Evolutionary conservation across 2,329 filamentous ascomycete species (phyloP).

Genomic region (Calonectria pseudoturangicola): DNA sequence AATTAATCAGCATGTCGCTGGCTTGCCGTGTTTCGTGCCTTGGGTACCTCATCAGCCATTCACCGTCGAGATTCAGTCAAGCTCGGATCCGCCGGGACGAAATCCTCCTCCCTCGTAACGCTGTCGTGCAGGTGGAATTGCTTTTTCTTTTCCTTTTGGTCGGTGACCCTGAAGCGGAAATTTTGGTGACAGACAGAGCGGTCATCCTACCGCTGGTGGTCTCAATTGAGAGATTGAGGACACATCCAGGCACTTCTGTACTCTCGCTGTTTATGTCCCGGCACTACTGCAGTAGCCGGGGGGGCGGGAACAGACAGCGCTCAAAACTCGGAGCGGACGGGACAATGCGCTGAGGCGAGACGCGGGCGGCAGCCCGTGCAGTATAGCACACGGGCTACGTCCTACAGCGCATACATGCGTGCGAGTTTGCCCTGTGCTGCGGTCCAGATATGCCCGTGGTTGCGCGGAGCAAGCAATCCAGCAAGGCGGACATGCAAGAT

Average conservation of each 20-base stretch:
- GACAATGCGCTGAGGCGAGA: constrained; percentile 41
- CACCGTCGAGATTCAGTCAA: constrained; percentile 26
- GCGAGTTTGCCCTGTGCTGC: constrained; percentile 28
- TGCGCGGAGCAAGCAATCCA: background rate
- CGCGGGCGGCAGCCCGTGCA: constrained; percentile 44
- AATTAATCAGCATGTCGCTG: constrained; percentile 26
- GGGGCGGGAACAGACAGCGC: constrained; percentile 38
- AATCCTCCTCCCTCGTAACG: constrained; percentile 11
- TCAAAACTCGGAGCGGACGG: constrained; percentile 30
- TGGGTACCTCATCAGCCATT: constrained; percentile 1
- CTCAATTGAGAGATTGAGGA: constrained; percentile 6
- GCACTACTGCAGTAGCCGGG: constrained; percentile 35
- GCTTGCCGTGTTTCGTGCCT: constrained; percentile 25
- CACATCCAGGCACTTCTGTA: background rate
- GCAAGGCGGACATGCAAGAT: background rate
- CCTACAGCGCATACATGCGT: constrained; percentile 26
- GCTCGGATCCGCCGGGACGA: constrained; percentile 29
- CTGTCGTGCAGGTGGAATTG: constrained; percentile 27
- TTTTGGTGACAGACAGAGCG: constrained; percentile 7
- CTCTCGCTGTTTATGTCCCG: constrained; percentile 16
- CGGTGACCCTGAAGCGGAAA: constrained; percentile 24
- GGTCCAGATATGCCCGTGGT: constrained; percentile 15
- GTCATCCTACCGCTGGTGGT: background rate
- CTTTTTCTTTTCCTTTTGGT: constrained; percentile 24
- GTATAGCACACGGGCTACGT: constrained; percentile 9